Evolutionary conservation across 768 basidiomycete genomes (phyloP), one percentile per base, ranked within the genome.

Genomic region (Suillus decipiens): DNA sequence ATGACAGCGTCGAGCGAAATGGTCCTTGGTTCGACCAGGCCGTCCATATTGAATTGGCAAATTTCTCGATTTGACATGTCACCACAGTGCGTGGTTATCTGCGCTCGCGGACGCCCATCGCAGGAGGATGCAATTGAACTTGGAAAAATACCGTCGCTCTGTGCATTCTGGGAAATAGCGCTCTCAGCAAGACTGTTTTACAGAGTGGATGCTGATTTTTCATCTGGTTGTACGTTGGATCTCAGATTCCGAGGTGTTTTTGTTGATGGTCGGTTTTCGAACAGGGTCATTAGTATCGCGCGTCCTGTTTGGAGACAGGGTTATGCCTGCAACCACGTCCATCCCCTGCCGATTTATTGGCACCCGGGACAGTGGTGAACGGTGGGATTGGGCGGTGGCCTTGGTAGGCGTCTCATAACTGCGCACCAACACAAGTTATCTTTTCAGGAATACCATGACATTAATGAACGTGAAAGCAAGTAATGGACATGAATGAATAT

Each of bases 41-140:
- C 24, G 42, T 63, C 62, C 22, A 51, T 6, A 14, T 83, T 14
- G 70, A 39, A 78, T 48, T 87, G 83, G 80, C 83, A 87, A 66
- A 72, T 81, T 54, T 86, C 84, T 3, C 71, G 68, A 9, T 81
- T 84, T 63, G 68, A 77, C 10, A 78, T 68, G 8, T 76, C 75
- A 33, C 56, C 39, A 11, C 56, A 77, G 6, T 82, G 79, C 62
- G 74, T 79, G 6, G 68, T 85, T 43, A 64, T 88, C 59, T 86
- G 79, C 64, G 67, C 79, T 36, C 81, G 78, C 62, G 74, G 74
- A 41, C 24, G 41, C 41, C 56, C 28, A 31, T 57, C 54, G 54
- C 59, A n/a, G 28, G 33, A 53, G 43, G 59, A 48, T 22, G 53
- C 8, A 15, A n/a, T 57, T 3, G 39, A 57, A 41, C 56, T 57